Percentiles rank a stretch among this genome's conserved stretches.
Evolutionary conservation across 2,329 filamentous ascomycete species (phyloP).

Genomic region (Elsinoe arachidis): DNA sequence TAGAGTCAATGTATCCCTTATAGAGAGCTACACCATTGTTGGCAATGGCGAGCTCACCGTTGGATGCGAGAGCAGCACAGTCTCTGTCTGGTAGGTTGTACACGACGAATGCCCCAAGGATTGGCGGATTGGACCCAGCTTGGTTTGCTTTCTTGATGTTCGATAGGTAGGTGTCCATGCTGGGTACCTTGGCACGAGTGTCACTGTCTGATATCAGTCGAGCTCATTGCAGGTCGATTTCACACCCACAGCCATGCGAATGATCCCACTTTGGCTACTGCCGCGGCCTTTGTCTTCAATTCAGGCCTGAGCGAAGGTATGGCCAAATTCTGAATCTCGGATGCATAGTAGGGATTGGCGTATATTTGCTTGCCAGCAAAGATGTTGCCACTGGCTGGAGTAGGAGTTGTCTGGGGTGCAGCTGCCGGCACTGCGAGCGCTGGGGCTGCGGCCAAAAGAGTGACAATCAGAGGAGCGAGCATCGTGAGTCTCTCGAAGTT

Average conservation of each 20-base stretch:
- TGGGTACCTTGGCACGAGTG: slow-evolving; percentile 41
- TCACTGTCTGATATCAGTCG: slow-evolving; percentile 28
- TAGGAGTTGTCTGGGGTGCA: slow-evolving; percentile 15
- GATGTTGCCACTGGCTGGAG: slow-evolving; percentile 42
- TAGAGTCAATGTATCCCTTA: slow-evolving; percentile 48
- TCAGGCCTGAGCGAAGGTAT: slow-evolving; percentile 53
- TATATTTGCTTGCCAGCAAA: slow-evolving; percentile 44
- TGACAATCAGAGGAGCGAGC: background rate
- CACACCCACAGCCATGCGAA: slow-evolving; percentile 40
- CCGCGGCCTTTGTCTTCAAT: slow-evolving; percentile 41
- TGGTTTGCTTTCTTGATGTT: slow-evolving; percentile 42
- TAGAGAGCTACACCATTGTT: slow-evolving; percentile 44
- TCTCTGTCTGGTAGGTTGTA: slow-evolving; percentile 58
- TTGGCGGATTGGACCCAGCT: slow-evolving; percentile 36
- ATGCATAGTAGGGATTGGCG: slow-evolving; percentile 45
- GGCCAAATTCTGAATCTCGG: slow-evolving; percentile 46
- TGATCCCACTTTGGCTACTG: slow-evolving; percentile 43
- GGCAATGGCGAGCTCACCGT: slow-evolving; percentile 52
- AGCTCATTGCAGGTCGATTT: background rate
- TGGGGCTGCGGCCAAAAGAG: slow-evolving; percentile 7
- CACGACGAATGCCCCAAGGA: slow-evolving; percentile 48
- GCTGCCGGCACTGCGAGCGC: slow-evolving; percentile 14
- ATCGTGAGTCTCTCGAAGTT: background rate
- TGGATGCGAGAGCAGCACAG: slow-evolving; percentile 54
- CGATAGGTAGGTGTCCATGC: slow-evolving; percentile 39